Conservation (phyloP, 345 rosid genomes). For the Physaria fendleri region DNA sequence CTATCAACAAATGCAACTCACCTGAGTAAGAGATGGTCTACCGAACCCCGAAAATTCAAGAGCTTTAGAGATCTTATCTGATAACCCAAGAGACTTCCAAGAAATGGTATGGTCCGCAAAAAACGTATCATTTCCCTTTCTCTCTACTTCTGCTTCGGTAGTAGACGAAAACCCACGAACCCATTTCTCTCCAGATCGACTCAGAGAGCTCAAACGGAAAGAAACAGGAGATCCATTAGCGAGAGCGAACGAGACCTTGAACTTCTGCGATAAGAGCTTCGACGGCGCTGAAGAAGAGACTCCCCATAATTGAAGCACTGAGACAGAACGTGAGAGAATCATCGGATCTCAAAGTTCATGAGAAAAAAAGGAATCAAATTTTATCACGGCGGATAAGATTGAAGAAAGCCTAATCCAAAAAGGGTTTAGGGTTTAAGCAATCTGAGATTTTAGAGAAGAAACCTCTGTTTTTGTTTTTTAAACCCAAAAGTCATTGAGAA, state of each 20-base stretch:
- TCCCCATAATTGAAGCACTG: slow-evolving; percentile 37
- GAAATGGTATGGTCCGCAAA: slow-evolving; percentile 62
- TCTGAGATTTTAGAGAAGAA: slow-evolving; percentile 1
- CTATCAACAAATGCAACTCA: slow-evolving; percentile 4
- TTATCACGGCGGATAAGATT: slow-evolving; percentile 19
- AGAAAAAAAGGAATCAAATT: not conserved
- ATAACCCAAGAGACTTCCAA: slow-evolving; percentile 78
- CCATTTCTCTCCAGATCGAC: slow-evolving; percentile 23
- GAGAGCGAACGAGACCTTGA: slow-evolving; percentile 31
- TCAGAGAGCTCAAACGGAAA: slow-evolving; percentile 31
- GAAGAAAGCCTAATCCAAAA: slow-evolving; percentile 9
- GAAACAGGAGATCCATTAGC: slow-evolving; percentile 23
- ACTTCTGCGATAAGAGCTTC: slow-evolving; percentile 34
- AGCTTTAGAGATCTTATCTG: slow-evolving; percentile 53
- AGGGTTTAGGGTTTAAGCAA: slow-evolving; percentile 42
- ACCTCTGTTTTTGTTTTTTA: not conserved
- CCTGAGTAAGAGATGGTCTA: slow-evolving; percentile 92
- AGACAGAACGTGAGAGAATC: slow-evolving; percentile 45
- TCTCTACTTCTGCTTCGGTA: slow-evolving; percentile 27
- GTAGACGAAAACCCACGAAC: slow-evolving; percentile 33
- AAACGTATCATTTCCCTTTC: slow-evolving; percentile 41
- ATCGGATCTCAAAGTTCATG: slow-evolving; percentile 6
- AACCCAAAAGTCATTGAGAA: not conserved
- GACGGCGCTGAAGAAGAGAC: slow-evolving; percentile 34
- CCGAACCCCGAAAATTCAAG: slow-evolving; percentile 53